These are phyloP conservation scores for Verticillium dahliae DNA, from an alignment of 2,329 filamentous ascomycete species.

Conservation along the genomic window DNA sequence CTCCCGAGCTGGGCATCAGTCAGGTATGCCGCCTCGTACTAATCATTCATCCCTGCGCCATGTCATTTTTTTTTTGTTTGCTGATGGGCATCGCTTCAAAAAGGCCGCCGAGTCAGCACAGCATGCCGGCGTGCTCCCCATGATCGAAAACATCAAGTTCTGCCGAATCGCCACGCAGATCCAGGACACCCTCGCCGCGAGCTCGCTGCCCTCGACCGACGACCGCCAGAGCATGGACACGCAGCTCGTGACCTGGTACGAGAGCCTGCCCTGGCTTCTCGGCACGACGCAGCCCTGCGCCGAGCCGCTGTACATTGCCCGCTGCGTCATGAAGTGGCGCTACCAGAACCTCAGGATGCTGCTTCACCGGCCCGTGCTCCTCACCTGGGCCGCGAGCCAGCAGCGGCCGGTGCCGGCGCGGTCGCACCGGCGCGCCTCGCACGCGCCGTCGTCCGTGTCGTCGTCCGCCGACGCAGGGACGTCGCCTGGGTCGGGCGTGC, in stretches of 20 bases:
- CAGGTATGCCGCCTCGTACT: constrained; percentile 16
- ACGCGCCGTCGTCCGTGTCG: background rate
- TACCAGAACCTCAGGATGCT: constrained; percentile 74
- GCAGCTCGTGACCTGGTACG: constrained; percentile 67
- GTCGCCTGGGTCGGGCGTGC: constrained; percentile 30
- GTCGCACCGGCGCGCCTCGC: background rate
- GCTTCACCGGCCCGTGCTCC: constrained; percentile 64
- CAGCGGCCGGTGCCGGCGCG: background rate
- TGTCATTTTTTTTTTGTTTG: background rate
- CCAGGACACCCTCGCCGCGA: constrained; percentile 67
- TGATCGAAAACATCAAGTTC: constrained; percentile 72
- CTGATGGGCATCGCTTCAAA: background rate
- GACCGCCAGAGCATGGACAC: constrained; percentile 62
- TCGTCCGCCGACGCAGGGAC: background rate
- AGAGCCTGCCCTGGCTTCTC: constrained; percentile 60
- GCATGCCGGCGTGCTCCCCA: constrained; percentile 59
- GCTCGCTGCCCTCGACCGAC: constrained; percentile 56
- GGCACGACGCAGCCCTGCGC: constrained; percentile 61
- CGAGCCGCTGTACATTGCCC: constrained; percentile 63
- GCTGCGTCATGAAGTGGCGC: constrained; percentile 75
- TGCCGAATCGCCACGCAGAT: constrained; percentile 75
- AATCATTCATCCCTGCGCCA: too few species aligned
- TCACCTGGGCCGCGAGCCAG: constrained; percentile 53
- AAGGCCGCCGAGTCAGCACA: constrained; percentile 43
- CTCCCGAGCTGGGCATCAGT: constrained; percentile 48